These are phyloP conservation scores for Phytopythium sindhum DNA, from an alignment of 352 stramenopile genomes.

Conservation along the genomic window DNA sequence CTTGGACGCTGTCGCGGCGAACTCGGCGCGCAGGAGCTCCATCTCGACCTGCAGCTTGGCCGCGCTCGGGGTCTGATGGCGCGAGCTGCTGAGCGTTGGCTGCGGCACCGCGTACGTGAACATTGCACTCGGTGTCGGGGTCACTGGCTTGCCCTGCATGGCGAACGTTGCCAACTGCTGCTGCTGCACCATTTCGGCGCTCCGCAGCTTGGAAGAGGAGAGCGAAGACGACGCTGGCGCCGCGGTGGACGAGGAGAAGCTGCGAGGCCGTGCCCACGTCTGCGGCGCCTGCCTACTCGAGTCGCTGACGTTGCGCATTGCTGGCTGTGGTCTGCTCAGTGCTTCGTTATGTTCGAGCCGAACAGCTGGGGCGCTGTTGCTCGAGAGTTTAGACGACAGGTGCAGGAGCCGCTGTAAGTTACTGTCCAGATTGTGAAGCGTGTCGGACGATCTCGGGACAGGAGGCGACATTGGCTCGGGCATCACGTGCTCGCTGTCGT, in stretches of 20 bases:
- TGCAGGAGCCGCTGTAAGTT: conserved; percentile 6
- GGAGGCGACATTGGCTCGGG: conserved; percentile 1
- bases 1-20: conserved; percentile 16
- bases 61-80: conserved; percentile 15
- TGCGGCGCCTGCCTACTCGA: background rate
- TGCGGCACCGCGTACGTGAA: background rate
- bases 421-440: conserved; percentile 6
- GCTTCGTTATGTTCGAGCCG: conserved; percentile 1
- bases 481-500: background rate
- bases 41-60: conserved; percentile 45
- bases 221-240: background rate
- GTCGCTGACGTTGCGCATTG: background rate
- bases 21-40: conserved; percentile 40
- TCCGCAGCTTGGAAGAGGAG: conserved; percentile 17
- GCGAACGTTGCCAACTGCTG: conserved; percentile 15
- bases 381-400: conserved; percentile 5
- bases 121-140: background rate
- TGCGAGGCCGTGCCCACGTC: conserved; percentile 12
- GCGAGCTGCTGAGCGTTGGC: background rate
- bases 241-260: background rate
- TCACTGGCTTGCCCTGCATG: background rate
- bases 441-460: background rate
- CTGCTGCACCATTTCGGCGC: conserved; percentile 37
- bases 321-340: conserved; percentile 1
- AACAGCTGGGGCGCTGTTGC: background rate